These are phyloP conservation scores for Kodamaea lidongshanica DNA, from an alignment of 805 yeast genomes.

Conservation along the genomic window DNA sequence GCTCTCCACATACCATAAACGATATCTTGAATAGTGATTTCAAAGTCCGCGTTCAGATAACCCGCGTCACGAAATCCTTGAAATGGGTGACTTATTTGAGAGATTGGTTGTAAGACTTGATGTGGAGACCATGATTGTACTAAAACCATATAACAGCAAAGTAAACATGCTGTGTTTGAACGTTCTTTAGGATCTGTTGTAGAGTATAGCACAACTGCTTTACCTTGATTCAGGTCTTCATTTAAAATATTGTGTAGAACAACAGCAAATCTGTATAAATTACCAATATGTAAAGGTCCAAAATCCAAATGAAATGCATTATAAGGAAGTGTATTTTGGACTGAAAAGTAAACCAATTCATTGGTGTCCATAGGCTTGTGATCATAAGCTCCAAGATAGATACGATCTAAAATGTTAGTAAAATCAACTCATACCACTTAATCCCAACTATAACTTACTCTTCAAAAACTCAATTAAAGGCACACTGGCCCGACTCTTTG, in stretches of 20 bases:
- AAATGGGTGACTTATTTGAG: conserved; percentile 88
- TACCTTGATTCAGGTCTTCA: conserved; percentile 74
- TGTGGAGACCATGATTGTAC: conserved; percentile 99
- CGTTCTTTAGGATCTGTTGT: conserved; percentile 74
- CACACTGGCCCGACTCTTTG: conserved; percentile 17
- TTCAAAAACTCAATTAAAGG: conserved; percentile 40
- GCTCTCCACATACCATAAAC: conserved; percentile 98
- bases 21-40: conserved; percentile 86
- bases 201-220: conserved; percentile 88
- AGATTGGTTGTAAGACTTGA: conserved; percentile 89
- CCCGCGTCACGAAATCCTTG: conserved; percentile 98
- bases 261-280: conserved; percentile 90
- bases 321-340: conserved; percentile 87
- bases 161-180: conserved; percentile 89
- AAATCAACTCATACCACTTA: too few relatives aligned
- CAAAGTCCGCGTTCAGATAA: conserved; percentile 91
- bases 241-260: conserved; percentile 86
- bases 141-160: conserved; percentile 90
- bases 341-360: conserved; percentile 77
- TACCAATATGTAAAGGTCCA: conserved; percentile 94
- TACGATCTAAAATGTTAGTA: conserved; percentile 45
- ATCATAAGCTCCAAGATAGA: conserved; percentile 88
- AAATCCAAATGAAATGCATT: conserved; percentile 95
- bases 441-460: conserved; percentile 36
- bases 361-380: conserved; percentile 69